Percentiles rank a stretch among this genome's conserved stretches.
These are phyloP conservation scores for Luzula sylvatica DNA, from an alignment of 176 grass and related monocot species.

Conservation along the genomic window DNA sequence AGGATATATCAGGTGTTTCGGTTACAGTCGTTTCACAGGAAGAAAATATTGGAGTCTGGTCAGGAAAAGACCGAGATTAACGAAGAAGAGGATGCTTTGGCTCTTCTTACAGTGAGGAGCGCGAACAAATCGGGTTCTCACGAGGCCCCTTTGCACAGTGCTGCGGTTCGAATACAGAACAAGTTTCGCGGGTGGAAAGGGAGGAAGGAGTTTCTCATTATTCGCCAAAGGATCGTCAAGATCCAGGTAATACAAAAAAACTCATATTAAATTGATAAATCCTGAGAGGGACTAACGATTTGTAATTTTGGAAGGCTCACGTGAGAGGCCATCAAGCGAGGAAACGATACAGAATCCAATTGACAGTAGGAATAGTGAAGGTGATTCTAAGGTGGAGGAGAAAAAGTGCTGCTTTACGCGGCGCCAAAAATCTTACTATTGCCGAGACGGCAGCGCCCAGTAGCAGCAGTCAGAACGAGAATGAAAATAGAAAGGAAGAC, in stretches of 20 bases:
- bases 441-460: not conserved
- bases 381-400: slow-evolving; percentile 89
- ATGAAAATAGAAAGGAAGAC: slow-evolving; percentile 46
- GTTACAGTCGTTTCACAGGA: slow-evolving; percentile 93
- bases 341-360: slow-evolving; percentile 65
- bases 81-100: slow-evolving; percentile 70
- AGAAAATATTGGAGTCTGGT: slow-evolving; percentile 34
- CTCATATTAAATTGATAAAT: no score
- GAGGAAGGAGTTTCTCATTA: slow-evolving; percentile 84
- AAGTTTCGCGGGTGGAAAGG: slow-evolving; percentile 99
- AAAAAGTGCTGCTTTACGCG: slow-evolving; percentile 59
- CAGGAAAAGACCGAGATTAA: slow-evolving; percentile 74
- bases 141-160: slow-evolving; percentile 50
- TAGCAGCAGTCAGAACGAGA: slow-evolving; percentile 42
- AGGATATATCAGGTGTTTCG: slow-evolving; percentile 98
- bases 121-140: slow-evolving; percentile 40
- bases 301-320: slow-evolving; percentile 61
- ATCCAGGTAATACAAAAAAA: slow-evolving; percentile 51
- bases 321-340: slow-evolving; percentile 87
- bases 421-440: slow-evolving; percentile 38
- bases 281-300: no score
- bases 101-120: slow-evolving; percentile 65
- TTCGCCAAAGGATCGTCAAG: slow-evolving; percentile 90
- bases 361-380: slow-evolving; percentile 93
- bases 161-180: slow-evolving; percentile 93